Conservation (phyloP, 1,139 yeast genomes). For the Candida pseudocylindracea region DNA sequence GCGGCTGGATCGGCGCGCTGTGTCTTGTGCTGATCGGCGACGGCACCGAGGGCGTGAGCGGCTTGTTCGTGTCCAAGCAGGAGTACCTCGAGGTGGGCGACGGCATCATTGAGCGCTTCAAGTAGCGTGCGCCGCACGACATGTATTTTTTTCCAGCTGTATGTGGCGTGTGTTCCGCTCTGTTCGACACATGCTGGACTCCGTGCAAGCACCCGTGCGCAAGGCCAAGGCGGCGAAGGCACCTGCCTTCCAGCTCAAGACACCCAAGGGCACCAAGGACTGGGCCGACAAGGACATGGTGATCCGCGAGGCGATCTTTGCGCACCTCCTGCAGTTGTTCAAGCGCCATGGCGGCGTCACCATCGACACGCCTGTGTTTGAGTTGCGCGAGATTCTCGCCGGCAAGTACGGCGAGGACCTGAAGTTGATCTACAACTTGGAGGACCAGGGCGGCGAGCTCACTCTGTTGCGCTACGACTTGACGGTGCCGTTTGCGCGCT, state of each 20-base stretch:
- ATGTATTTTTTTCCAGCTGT: too few relatives aligned
- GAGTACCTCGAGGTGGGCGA: constrained; percentile 89
- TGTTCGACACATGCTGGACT: too few relatives aligned
- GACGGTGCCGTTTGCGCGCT: constrained; percentile 95
- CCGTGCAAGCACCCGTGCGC: too few relatives aligned
- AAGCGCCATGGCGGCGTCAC: constrained; percentile 96
- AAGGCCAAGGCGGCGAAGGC: constrained; percentile 2
- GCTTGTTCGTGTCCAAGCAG: constrained; percentile 73
- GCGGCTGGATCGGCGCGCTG: constrained; percentile 93
- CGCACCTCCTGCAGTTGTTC: constrained; percentile 48
- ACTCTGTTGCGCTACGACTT: constrained; percentile 88
- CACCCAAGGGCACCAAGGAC: constrained; percentile 95
- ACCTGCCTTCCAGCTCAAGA: constrained; percentile 48
- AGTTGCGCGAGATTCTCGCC: constrained; percentile 78
- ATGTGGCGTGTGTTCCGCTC: too few relatives aligned
- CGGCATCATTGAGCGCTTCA: constrained; percentile 60
- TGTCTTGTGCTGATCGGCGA: constrained; percentile 85
- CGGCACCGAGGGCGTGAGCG: constrained; percentile 42
- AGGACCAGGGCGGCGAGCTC: constrained; percentile 96
- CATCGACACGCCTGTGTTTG: constrained; percentile 94
- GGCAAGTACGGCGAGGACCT: constrained; percentile 98
- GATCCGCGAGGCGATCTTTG: constrained; percentile 70
- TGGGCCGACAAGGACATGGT: constrained; percentile 98
- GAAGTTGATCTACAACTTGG: constrained; percentile 79
- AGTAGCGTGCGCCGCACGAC: constrained; percentile 6